Base-by-base conservation (phyloP, 306 rosid species). In the Gastrolobium bilobum region DNA sequence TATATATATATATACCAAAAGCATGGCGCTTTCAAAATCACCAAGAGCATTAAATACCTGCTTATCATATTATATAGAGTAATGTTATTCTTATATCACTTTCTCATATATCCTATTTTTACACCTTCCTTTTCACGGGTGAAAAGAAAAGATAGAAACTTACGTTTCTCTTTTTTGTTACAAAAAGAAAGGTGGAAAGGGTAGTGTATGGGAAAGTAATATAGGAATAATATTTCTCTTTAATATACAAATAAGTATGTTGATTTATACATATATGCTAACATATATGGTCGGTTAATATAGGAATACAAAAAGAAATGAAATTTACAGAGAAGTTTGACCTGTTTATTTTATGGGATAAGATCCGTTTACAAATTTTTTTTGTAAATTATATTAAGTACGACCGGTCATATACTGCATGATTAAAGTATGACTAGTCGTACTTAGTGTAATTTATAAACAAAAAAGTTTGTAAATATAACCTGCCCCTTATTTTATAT, bases 11-110 rank as follows among this genome's bases (percentile, higher is more conserved):
- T 20, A 20, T 10, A 40, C 33, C 42, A 56, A 40, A 29, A 26
- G 46, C 68, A n/a, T 44, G 35, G 59, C 40, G 58, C 58, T 58
- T 43, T 58, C 57, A 43, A 73, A 52, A 7, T 52, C 63, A n/a
- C 7, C 74, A 31, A 46, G 13, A 7, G 44, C 30, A 33, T 33
- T 68, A 4, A 68, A 48, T 66, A 4, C 53, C 71, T 44, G 5
- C 39, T 67, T 39, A 15, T 26, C 60, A 6, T 3, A 20, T 4
- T 14, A 14, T 3, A 58, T 14, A 9, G 9, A 6, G 52, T 46
- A 46, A 11, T 46, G 2, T 31, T 63, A 37, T 14, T 63, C 13
- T 10, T 2, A 5, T 59, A 9, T 47, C 4, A 47, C 3, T 10
- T 52, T 50, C 56, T n/a, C 14, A 50, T 13, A 15, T 31, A 52